phyloP scores from a whole-genome alignment of 768 basidiomycete genomes.

The Chiua virens region DNA sequence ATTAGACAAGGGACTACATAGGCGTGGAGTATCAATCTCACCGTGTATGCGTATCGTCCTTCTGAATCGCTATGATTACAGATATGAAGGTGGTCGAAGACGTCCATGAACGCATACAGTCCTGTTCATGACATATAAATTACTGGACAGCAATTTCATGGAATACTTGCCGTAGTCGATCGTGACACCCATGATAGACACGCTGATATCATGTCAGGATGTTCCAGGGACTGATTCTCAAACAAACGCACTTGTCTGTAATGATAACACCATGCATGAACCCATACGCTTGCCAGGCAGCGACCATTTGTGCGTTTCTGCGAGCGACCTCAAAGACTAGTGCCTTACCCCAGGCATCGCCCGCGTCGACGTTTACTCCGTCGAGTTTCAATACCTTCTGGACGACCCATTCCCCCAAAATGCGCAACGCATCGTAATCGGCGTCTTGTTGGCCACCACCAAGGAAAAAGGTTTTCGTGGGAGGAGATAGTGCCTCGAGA shows the following conservation, averaged over 20 bases:
- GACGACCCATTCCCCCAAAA: conserved; percentile 75
- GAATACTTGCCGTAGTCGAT: conserved; percentile 64
- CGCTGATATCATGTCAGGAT: conserved; percentile 39
- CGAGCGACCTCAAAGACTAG: conserved; percentile 77
- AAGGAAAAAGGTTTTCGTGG: conserved; percentile 60
- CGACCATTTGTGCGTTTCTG: conserved; percentile 90
- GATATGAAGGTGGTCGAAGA: conserved; percentile 80
- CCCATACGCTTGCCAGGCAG: conserved; percentile 92
- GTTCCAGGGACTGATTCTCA: neutral
- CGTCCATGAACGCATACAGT: conserved; percentile 95
- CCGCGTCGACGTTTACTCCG: conserved; percentile 38
- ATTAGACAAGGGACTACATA: conserved; percentile 1
- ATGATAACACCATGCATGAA: conserved; percentile 98
- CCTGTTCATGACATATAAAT: conserved; percentile 41
- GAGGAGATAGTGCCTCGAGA: conserved; percentile 84
- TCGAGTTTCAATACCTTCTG: conserved; percentile 54
- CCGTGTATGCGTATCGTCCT: conserved; percentile 75
- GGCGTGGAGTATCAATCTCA: conserved; percentile 17
- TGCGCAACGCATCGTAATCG: conserved; percentile 73
- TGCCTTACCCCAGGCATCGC: conserved; percentile 65
- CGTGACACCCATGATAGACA: conserved; percentile 72
- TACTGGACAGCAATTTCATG: neutral
- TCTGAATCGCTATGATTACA: conserved; percentile 87
- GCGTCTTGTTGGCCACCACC: conserved; percentile 76
- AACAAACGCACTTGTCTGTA: conserved; percentile 78